phyloP scores from a whole-genome alignment of 345 rosid species.

The Kandelia obovata region DNA sequence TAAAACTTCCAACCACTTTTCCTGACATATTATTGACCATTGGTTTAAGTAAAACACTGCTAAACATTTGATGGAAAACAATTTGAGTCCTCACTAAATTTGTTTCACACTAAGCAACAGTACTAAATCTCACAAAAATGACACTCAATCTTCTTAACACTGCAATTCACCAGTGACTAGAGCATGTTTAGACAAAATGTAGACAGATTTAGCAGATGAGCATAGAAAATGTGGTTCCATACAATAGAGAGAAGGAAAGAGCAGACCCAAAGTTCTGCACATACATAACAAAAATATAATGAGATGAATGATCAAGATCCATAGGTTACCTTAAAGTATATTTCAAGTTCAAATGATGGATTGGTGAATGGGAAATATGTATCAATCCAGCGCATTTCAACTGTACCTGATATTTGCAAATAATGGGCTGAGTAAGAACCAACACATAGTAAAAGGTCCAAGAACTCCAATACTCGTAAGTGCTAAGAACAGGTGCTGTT shows the following conservation, averaged over 20 bases:
- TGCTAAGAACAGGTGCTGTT: too few species aligned
- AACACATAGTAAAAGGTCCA: background rate
- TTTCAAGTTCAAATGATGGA: constrained; percentile 97
- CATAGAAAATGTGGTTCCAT: background rate
- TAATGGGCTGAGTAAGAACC: constrained; percentile 7
- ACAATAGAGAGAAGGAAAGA: background rate
- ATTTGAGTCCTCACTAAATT: background rate
- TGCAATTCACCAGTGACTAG: background rate
- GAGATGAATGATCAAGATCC: background rate
- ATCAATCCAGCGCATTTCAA: constrained; percentile 96
- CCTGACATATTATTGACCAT: constrained; percentile 46
- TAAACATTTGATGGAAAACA: background rate
- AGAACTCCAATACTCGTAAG: background rate
- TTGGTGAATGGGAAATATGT: constrained; percentile 91
- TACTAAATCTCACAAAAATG: too few species aligned
- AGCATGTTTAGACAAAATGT: background rate
- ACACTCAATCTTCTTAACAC: too few species aligned
- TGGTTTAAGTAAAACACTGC: constrained; percentile 19
- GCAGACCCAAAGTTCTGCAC: background rate
- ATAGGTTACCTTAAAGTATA: constrained; percentile 69
- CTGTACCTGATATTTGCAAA: constrained; percentile 58
- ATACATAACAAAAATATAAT: background rate
- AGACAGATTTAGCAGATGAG: background rate
- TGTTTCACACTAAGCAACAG: too few species aligned
- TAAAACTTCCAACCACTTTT: constrained; percentile 90